Conservation (phyloP, 2,329 filamentous ascomycete genomes). For the Pseudogymnoascus pannorum region DNA sequence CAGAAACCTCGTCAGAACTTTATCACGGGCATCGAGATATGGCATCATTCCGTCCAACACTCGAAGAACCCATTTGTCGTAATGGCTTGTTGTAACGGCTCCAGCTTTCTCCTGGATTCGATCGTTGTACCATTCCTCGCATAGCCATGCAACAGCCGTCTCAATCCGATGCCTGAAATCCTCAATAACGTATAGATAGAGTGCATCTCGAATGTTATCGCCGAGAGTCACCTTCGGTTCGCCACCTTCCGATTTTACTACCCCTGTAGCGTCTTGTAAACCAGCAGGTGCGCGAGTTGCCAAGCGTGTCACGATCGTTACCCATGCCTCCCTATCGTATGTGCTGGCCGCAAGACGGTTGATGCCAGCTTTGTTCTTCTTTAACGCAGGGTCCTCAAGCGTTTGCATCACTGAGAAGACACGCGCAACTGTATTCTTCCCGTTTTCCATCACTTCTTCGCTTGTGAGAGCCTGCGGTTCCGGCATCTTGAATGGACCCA, state of each 20-base stretch:
- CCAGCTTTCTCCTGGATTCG: constrained; percentile 43
- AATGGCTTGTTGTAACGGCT: constrained; percentile 52
- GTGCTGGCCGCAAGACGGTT: constrained; percentile 76
- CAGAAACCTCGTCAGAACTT: constrained; percentile 81
- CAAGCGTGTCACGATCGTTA: constrained; percentile 76
- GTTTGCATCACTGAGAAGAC: constrained; percentile 72
- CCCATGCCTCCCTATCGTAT: constrained; percentile 83
- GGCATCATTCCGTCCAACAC: constrained; percentile 85
- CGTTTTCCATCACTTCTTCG: constrained; percentile 65
- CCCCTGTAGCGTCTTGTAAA: constrained; percentile 47
- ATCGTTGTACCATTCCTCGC: constrained; percentile 97
- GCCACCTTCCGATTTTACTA: constrained; percentile 50
- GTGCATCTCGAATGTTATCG: constrained; percentile 66
- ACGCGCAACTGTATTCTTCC: constrained; percentile 65
- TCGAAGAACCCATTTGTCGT: constrained; percentile 70
- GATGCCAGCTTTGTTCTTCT: constrained; percentile 65
- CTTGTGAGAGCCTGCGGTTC: constrained; percentile 66
- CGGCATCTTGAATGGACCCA: constrained; percentile 71
- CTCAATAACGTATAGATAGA: constrained; percentile 82
- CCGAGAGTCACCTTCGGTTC: constrained; percentile 43
- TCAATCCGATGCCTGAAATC: constrained; percentile 89
- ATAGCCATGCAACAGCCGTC: constrained; percentile 86
- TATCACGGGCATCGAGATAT: constrained; percentile 87
- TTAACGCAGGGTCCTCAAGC: constrained; percentile 57
- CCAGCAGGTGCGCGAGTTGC: constrained; percentile 72